Conservation (phyloP, 2,329 filamentous ascomycete species). For the Lecanicillium sp. region DNA sequence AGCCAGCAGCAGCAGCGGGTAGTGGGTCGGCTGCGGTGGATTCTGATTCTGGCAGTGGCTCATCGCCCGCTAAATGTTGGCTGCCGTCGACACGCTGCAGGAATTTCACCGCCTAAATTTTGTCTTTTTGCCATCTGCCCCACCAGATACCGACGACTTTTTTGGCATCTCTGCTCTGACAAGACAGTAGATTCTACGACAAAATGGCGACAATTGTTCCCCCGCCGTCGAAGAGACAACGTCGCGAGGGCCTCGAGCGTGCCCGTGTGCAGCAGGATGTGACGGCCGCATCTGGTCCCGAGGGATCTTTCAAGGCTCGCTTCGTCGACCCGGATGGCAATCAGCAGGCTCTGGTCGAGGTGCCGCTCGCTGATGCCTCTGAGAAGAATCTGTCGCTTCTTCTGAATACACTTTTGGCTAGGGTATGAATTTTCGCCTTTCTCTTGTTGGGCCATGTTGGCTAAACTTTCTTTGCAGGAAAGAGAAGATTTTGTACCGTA, state of each 20-base stretch:
- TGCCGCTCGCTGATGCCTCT: slow-evolving; percentile 76
- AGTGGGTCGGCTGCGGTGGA: not conserved
- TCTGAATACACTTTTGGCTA: slow-evolving; percentile 75
- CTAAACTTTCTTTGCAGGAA: slow-evolving; percentile 34
- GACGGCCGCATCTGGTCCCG: slow-evolving; percentile 57
- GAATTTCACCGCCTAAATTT: slow-evolving; percentile 27
- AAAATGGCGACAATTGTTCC: slow-evolving; percentile 74
- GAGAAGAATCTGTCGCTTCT: slow-evolving; percentile 86
- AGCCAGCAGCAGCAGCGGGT: slow-evolving; percentile 12
- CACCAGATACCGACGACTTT: slow-evolving; percentile 17
- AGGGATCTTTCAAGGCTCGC: slow-evolving; percentile 76
- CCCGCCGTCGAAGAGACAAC: slow-evolving; percentile 85
- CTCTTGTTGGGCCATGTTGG: no score
- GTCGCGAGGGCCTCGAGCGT: slow-evolving; percentile 65
- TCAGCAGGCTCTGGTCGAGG: slow-evolving; percentile 63
- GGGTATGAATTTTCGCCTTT: slow-evolving; percentile 51
- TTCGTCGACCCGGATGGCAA: slow-evolving; percentile 78
- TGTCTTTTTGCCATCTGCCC: slow-evolving; percentile 26
- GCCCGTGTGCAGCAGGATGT: slow-evolving; percentile 72
- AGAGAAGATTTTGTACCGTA: slow-evolving; percentile 56
- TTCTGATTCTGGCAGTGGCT: no score
- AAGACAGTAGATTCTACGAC: not conserved
- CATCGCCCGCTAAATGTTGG: not conserved
- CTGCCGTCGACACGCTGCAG: not conserved
- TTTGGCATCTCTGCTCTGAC: not conserved